Conservation (phyloP, 306 rosid genomes). For the Hippophae tibetana region DNA sequence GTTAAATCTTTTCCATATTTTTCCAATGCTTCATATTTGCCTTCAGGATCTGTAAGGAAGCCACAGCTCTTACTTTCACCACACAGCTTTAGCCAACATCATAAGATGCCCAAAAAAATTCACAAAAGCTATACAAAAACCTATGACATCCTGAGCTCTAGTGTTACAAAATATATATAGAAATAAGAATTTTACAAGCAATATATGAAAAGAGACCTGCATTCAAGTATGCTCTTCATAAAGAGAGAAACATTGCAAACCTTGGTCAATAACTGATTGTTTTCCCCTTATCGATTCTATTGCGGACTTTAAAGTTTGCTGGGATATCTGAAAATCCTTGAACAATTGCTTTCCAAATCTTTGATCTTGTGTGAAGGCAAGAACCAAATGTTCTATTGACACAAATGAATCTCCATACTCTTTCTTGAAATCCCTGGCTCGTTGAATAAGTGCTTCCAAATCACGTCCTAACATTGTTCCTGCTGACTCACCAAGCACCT, state of each 20-base stretch:
- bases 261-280: constrained; percentile 95
- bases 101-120: no score
- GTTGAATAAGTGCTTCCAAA: constrained; percentile 62
- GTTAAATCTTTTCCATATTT: constrained; percentile 97
- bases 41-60: constrained; percentile 83
- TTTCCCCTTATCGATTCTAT: constrained; percentile 82
- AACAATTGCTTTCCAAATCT: constrained; percentile 59
- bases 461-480: constrained; percentile 20
- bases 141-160: neutral
- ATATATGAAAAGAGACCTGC: neutral
- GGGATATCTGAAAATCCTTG: constrained; percentile 58
- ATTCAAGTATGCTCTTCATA: neutral
- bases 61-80: constrained; percentile 1
- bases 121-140: neutral
- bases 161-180: no score
- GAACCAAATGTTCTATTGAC: constrained; percentile 70
- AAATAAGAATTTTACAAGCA: neutral
- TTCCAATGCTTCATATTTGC: constrained; percentile 90
- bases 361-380: constrained; percentile 53
- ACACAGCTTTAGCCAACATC: neutral
- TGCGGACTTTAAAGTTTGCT: constrained; percentile 57
- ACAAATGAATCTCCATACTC: constrained; percentile 67
- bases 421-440: constrained; percentile 59
- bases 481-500: constrained; percentile 48
- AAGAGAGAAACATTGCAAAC: constrained; percentile 21